Evolutionary conservation across 2,329 filamentous ascomycete genomes (phyloP).

Genomic region (Trichoderma sp.): DNA sequence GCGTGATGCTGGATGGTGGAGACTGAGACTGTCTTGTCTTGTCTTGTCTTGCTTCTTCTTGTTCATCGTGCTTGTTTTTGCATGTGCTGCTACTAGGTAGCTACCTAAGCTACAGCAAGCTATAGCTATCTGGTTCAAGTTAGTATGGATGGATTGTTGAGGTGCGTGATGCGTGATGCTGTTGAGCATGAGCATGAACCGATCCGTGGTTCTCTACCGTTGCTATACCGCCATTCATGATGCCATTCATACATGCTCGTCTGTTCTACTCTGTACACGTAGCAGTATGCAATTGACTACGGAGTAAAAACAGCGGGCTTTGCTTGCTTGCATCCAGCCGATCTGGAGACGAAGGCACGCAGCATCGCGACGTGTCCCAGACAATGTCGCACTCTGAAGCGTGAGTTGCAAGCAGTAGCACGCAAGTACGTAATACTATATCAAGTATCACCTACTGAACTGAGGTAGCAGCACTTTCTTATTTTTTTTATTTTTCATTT

Average conservation of each 20-base stretch:
- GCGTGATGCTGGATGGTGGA: neutral
- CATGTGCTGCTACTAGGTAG: neutral
- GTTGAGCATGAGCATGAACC: neutral
- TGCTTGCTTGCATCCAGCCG: neutral
- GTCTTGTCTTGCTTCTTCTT: neutral
- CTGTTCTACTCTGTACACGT: neutral
- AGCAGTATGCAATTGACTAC: neutral
- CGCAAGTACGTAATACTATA: neutral
- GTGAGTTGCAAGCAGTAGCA: neutral
- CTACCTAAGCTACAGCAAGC: neutral
- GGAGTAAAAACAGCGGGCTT: neutral
- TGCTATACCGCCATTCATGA: neutral
- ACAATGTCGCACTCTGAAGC: neutral
- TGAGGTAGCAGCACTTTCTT: neutral
- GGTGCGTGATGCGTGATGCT: neutral
- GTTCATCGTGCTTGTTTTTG: neutral
- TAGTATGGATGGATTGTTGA: neutral
- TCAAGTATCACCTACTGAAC: neutral
- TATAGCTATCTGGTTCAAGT: neutral
- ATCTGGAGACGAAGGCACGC: neutral
- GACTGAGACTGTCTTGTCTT: neutral
- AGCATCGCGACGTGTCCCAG: neutral
- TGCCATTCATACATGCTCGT: neutral
- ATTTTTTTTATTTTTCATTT: neutral
- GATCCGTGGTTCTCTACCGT: neutral